Evolutionary conservation across 176 grass and related monocot genomes (phyloP).

Genomic region (Thalia dealbata): DNA sequence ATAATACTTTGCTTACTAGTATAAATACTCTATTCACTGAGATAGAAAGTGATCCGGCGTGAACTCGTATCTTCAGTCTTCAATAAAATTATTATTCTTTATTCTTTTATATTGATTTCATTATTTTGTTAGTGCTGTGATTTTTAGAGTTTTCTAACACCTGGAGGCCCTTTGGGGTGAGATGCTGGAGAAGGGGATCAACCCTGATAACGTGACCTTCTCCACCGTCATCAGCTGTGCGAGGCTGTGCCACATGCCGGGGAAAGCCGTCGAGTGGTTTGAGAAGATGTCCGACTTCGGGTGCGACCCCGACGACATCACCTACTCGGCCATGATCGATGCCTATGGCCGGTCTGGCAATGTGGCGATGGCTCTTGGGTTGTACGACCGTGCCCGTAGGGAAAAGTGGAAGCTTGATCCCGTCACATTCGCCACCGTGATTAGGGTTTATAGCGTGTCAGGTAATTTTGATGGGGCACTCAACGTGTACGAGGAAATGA

Average conservation of each 20-base stretch:
- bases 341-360: slow-evolving; percentile 58
- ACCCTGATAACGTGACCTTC: slow-evolving; percentile 75
- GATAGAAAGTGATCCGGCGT: no score
- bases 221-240: slow-evolving; percentile 70
- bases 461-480: slow-evolving; percentile 75
- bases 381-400: slow-evolving; percentile 61
- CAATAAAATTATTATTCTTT: no score
- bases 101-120: no score
- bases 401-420: slow-evolving; percentile 62
- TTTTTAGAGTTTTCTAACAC: no score
- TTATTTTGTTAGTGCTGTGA: no score
- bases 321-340: slow-evolving; percentile 62
- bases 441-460: slow-evolving; percentile 37
- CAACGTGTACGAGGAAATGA: slow-evolving; percentile 96
- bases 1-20: no score
- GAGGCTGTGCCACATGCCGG: slow-evolving; percentile 40
- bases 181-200: slow-evolving; percentile 45
- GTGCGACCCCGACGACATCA: slow-evolving; percentile 62
- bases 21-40: no score
- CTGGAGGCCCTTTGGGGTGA: slow-evolving; percentile 57
- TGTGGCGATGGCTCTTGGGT: slow-evolving; percentile 43
- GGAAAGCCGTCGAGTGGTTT: slow-evolving; percentile 79
- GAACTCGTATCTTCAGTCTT: no score
- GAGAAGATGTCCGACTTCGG: slow-evolving; percentile 71
- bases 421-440: slow-evolving; percentile 54